These are phyloP conservation scores for Beauveria rudraprayagi DNA, from an alignment of 2,329 filamentous ascomycete genomes.

Conservation along the genomic window DNA sequence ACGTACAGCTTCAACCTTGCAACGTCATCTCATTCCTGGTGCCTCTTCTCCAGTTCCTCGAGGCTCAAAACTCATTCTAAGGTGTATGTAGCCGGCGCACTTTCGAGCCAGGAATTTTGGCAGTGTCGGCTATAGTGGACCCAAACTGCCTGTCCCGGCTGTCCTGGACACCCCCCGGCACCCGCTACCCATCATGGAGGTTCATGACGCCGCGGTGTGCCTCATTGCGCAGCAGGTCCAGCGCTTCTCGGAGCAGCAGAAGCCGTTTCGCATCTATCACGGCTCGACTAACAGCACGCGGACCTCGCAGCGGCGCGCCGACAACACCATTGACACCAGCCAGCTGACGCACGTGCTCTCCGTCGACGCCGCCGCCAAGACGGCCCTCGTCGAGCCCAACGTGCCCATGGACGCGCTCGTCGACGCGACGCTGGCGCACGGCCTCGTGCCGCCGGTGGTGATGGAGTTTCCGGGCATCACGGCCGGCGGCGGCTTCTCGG, in stretches of 20 bases:
- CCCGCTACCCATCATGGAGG: constrained; percentile 26
- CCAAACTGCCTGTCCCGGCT: neutral
- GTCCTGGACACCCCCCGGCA: neutral
- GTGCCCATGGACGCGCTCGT: constrained; percentile 60
- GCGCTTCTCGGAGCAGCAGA: constrained; percentile 33
- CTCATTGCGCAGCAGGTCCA: constrained; percentile 35
- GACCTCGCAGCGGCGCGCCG: constrained; percentile 37
- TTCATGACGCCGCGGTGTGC: constrained; percentile 36
- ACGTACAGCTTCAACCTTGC: neutral
- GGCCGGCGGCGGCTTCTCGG: constrained; percentile 58
- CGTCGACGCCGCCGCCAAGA: constrained; percentile 45
- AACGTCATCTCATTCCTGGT: neutral
- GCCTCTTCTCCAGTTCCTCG: neutral
- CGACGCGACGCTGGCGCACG: constrained; percentile 44
- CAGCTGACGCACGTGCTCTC: constrained; percentile 52
- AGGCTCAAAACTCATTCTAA: neutral
- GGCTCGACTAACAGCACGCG: constrained; percentile 72
- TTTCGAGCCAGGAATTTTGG: neutral
- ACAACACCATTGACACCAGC: constrained; percentile 60
- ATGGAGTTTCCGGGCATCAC: constrained; percentile 70
- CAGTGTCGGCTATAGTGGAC: too few species aligned
- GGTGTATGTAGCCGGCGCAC: too few species aligned
- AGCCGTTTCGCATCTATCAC: constrained; percentile 67
- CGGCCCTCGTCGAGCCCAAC: constrained; percentile 61
- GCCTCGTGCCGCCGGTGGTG: constrained; percentile 56